These are phyloP conservation scores for Candida jianshihensis DNA, from an alignment of 805 yeast species.

Conservation along the genomic window DNA sequence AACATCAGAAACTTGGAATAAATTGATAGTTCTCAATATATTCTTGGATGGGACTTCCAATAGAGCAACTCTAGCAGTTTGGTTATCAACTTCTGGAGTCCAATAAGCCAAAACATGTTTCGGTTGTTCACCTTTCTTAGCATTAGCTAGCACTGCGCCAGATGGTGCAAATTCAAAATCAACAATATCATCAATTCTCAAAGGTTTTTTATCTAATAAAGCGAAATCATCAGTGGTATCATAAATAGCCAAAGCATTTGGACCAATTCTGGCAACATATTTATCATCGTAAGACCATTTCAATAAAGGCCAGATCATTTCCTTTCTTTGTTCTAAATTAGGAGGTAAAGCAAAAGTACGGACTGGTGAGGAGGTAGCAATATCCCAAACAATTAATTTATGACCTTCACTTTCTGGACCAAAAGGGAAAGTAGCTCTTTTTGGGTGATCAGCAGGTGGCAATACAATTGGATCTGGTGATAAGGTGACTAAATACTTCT, in stretches of 20 bases:
- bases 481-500: conserved; percentile 81
- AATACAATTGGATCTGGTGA: conserved; percentile 76
- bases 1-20: conserved; percentile 91
- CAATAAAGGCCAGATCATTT: conserved; percentile 90
- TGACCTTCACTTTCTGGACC: conserved; percentile 87
- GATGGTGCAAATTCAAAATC: conserved; percentile 96
- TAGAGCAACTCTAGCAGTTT: conserved; percentile 89
- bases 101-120: conserved; percentile 80
- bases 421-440: conserved; percentile 69
- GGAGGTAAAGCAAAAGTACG: conserved; percentile 90
- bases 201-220: conserved; percentile 76
- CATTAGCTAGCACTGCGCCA: conserved; percentile 58
- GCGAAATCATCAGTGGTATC: conserved; percentile 70
- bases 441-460: conserved; percentile 61
- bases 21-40: conserved; percentile 82
- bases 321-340: conserved; percentile 53
- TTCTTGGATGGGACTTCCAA: conserved; percentile 81
- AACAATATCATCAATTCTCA: conserved; percentile 75
- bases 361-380: conserved; percentile 72
- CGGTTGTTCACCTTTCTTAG: conserved; percentile 43
- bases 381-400: conserved; percentile 89
- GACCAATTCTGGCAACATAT: conserved; percentile 92
- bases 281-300: conserved; percentile 93
- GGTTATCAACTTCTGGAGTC: conserved; percentile 93
- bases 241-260: conserved; percentile 86